Percentiles rank a stretch among this genome's conserved stretches.
phyloP scores from a whole-genome alignment of 2,329 filamentous ascomycete genomes.

The Trichoderma polysporum region DNA sequence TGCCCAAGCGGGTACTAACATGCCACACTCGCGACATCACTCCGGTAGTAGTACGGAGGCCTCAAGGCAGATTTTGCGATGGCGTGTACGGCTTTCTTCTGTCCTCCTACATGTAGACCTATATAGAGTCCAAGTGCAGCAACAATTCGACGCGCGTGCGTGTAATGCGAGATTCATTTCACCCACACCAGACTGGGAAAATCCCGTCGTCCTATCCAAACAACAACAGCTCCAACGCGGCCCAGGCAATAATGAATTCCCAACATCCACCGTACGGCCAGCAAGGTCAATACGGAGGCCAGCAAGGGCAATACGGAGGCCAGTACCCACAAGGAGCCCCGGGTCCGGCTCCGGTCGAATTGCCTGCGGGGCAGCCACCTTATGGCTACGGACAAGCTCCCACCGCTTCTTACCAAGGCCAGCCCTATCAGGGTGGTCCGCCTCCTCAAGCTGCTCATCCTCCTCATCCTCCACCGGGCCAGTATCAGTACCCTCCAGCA shows the following conservation, averaged over 20 bases:
- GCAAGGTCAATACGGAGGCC: background rate
- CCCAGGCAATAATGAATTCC: background rate
- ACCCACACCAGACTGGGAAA: background rate
- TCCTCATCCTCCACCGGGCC: background rate
- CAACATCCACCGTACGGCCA: constrained; percentile 15
- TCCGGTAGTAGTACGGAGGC: background rate
- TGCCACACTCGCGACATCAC: background rate
- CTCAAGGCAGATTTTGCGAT: background rate
- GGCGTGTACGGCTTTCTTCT: background rate
- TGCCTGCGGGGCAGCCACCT: background rate
- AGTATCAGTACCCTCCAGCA: background rate
- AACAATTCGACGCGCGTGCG: background rate
- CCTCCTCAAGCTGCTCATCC: background rate
- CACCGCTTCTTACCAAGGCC: background rate
- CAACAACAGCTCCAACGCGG: background rate
- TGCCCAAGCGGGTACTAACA: background rate
- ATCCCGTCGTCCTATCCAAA: too few species aligned
- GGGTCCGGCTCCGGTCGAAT: background rate
- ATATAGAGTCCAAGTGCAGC: background rate
- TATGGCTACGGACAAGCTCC: constrained; percentile 5
- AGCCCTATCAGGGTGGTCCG: constrained; percentile 1
- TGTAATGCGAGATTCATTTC: background rate
- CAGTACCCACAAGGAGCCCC: background rate
- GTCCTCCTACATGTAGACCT: too few species aligned
- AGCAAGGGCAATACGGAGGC: background rate